Evolutionary conservation across 139 green algal species (phyloP).

Genomic region (Tetratostichococcus sp.): DNA sequence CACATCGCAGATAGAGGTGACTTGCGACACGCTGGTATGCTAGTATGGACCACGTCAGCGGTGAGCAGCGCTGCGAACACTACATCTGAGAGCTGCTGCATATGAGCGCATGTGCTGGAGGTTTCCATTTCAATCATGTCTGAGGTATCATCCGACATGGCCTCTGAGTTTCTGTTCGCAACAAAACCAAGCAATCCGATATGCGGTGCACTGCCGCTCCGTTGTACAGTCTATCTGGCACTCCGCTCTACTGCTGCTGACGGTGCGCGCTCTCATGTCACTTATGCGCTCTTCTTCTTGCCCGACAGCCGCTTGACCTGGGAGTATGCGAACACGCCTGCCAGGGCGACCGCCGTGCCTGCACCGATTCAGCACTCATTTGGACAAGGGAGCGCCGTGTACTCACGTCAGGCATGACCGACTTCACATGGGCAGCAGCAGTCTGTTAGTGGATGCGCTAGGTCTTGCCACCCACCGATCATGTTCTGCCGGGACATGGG

Average conservation of each 20-base stretch:
- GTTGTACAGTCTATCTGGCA: neutral
- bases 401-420: neutral
- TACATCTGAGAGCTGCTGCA: no score
- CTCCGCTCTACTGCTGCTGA: neutral
- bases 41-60: no score
- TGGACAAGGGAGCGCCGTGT: neutral
- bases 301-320: conserved; percentile 67
- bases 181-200: no score
- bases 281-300: conserved; percentile 28
- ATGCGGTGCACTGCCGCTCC: no score
- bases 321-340: conserved; percentile 90
- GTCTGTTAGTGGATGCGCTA: neutral
- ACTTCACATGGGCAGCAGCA: neutral
- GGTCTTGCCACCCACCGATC: conserved; percentile 16
- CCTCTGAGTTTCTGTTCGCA: no score
- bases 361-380: neutral
- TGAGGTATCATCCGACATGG: no score
- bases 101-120: no score
- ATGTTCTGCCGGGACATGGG: conserved; percentile 63
- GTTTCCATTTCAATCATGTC: no score
- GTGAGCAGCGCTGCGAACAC: no score
- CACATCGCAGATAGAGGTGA: no score
- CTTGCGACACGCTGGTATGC: no score
- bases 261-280: neutral
- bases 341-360: conserved; percentile 82